These are phyloP conservation scores for Aureobasidium subglaciale DNA, from an alignment of 2,329 filamentous ascomycete species.

Conservation along the genomic window DNA sequence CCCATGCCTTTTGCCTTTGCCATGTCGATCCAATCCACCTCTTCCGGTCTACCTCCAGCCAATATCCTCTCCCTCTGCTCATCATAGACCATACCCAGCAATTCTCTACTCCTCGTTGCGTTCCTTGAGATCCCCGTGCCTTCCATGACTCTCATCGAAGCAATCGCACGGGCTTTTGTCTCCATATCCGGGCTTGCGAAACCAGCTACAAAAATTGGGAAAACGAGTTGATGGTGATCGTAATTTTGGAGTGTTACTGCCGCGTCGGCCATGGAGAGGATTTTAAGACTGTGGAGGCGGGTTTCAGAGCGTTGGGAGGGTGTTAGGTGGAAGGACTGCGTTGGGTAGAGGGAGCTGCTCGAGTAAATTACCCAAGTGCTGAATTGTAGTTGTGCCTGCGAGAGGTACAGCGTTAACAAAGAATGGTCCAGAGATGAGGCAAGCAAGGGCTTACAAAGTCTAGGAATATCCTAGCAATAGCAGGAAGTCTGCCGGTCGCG, in stretches of 20 bases:
- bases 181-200: conserved; percentile 34
- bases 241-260: conserved; percentile 34
- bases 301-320: conserved; percentile 37
- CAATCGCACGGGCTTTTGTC: conserved; percentile 41
- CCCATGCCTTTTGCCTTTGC: conserved; percentile 39
- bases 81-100: conserved; percentile 44
- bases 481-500: conserved; percentile 27
- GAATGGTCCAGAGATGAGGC: not conserved
- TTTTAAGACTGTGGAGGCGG: conserved; percentile 37
- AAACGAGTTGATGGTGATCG: conserved; percentile 42
- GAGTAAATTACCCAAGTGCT: conserved; percentile 40
- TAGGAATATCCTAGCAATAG: conserved; percentile 26
- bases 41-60: conserved; percentile 34
- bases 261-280: conserved; percentile 38
- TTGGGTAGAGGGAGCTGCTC: conserved; percentile 47
- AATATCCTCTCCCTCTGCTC: conserved; percentile 38
- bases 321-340: conserved; percentile 41
- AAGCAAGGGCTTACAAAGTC: conserved; percentile 36
- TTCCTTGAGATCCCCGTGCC: conserved; percentile 43
- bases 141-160: conserved; percentile 44
- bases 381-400: conserved; percentile 14
- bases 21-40: conserved; percentile 46
- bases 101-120: conserved; percentile 36
- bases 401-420: not conserved
- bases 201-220: conserved; percentile 50